phyloP scores from a whole-genome alignment of 164 flowering plant genomes.

The Saururus chinensis region DNA sequence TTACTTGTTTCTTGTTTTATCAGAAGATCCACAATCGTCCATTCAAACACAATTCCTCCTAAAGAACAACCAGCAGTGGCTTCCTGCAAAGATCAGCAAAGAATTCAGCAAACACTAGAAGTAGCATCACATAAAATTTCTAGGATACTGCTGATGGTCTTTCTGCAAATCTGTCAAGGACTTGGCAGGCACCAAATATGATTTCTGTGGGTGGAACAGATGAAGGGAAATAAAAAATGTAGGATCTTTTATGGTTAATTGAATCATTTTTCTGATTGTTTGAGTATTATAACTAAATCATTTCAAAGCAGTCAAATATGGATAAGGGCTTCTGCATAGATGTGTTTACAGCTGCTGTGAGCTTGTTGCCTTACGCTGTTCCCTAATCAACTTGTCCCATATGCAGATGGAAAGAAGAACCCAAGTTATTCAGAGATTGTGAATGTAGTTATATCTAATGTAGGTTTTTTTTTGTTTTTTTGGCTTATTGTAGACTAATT shows the following conservation, averaged over 20 bases:
- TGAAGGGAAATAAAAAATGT: too few species aligned
- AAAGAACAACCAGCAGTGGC: conserved; percentile 26
- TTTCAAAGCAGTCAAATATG: too few species aligned
- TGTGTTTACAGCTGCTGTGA: conserved; percentile 70
- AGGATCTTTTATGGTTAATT: too few species aligned
- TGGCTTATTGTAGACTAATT: neutral
- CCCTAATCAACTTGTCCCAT: conserved; percentile 52
- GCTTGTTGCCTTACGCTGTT: conserved; percentile 72
- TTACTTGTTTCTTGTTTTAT: conserved; percentile 2
- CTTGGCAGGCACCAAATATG: conserved; percentile 36
- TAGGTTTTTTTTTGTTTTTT: conserved; percentile 29
- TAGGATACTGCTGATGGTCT: conserved; percentile 20
- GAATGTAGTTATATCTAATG: conserved; percentile 38
- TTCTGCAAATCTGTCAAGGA: conserved; percentile 30
- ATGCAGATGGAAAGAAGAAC: conserved; percentile 56
- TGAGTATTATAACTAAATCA: too few species aligned
- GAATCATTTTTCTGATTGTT: too few species aligned
- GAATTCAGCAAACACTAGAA: conserved; percentile 19
- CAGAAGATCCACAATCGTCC: conserved; percentile 67
- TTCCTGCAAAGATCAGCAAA: conserved; percentile 25
- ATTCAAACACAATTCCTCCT: conserved; percentile 47
- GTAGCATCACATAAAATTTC: conserved; percentile 12
- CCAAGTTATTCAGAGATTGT: conserved; percentile 74
- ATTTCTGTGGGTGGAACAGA: conserved; percentile 13
- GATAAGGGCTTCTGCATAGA: conserved; percentile 79